phyloP scores from a whole-genome alignment of 306 rosid species.

The Casuarina cunninghamiana region DNA sequence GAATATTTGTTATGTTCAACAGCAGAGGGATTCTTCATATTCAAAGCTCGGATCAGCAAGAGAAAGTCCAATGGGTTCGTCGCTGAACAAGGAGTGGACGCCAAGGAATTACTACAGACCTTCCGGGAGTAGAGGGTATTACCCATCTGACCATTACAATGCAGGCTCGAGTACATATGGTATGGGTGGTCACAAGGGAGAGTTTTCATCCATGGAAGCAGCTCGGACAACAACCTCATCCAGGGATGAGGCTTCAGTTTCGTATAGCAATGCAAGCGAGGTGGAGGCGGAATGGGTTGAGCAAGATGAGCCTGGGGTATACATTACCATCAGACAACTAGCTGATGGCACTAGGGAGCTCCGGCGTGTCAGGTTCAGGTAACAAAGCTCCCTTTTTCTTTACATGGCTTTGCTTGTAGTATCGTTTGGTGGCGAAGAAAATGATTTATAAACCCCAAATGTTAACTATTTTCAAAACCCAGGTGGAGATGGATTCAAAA shows the following conservation, averaged over 20 bases:
- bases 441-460: background rate
- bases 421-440: background rate
- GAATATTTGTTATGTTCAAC: constrained; percentile 25
- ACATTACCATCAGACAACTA: constrained; percentile 69
- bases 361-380: constrained; percentile 94
- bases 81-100: constrained; percentile 44
- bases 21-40: constrained; percentile 61
- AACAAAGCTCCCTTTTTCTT: constrained; percentile 20
- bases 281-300: constrained; percentile 82
- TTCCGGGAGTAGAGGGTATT: constrained; percentile 45
- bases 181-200: constrained; percentile 24
- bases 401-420: background rate
- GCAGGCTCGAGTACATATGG: constrained; percentile 35
- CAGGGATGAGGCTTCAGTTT: constrained; percentile 66
- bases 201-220: constrained; percentile 51
- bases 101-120: constrained; percentile 53
- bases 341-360: constrained; percentile 83
- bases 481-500: no score
- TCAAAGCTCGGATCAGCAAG: constrained; percentile 47
- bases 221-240: constrained; percentile 83
- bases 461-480: no score
- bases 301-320: constrained; percentile 89
- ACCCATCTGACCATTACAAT: constrained; percentile 50
- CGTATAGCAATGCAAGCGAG: constrained; percentile 75
- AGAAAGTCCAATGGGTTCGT: constrained; percentile 61